These are phyloP conservation scores for Xylariomycetidae sp. DNA, from an alignment of 2,329 filamentous ascomycete species.

Conservation along the genomic window DNA sequence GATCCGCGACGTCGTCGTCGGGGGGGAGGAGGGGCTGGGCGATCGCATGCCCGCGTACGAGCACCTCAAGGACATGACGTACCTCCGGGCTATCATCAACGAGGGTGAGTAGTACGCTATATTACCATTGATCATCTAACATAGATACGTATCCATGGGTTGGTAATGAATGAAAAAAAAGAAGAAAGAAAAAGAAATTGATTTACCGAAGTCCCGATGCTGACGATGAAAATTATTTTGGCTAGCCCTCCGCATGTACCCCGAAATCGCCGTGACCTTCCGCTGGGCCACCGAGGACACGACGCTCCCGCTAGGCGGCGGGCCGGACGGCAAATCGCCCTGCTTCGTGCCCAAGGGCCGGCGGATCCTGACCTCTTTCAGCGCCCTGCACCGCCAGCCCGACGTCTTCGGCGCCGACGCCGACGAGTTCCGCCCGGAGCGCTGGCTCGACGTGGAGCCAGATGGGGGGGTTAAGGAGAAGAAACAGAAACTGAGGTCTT, in stretches of 20 bases:
- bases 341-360: conserved; percentile 9
- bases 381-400: conserved; percentile 9
- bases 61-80: conserved; percentile 3
- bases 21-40: too few relatives aligned
- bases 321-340: conserved; percentile 1
- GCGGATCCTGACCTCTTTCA: conserved; percentile 6
- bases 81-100: conserved; percentile 6
- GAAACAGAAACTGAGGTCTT: too few relatives aligned
- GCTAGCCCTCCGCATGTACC: conserved; percentile 9
- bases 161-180: conserved; percentile 2
- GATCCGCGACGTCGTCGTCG: conserved; percentile 4
- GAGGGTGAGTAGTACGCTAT: conserved; percentile 5
- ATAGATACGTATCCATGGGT: not conserved
- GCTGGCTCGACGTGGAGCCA: conserved; percentile 10
- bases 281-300: conserved; percentile 6
- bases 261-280: conserved; percentile 8
- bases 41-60: conserved; percentile 1
- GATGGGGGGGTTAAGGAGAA: too few relatives aligned
- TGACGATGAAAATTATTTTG: too few relatives aligned
- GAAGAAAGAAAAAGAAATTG: too few relatives aligned
- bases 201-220: too few relatives aligned
- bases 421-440: conserved; percentile 10
- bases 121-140: not conserved
- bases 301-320: conserved; percentile 8
- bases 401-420: conserved; percentile 9